Base-by-base conservation (phyloP, 345 rosid species). In the Trapa bicornis region DNA sequence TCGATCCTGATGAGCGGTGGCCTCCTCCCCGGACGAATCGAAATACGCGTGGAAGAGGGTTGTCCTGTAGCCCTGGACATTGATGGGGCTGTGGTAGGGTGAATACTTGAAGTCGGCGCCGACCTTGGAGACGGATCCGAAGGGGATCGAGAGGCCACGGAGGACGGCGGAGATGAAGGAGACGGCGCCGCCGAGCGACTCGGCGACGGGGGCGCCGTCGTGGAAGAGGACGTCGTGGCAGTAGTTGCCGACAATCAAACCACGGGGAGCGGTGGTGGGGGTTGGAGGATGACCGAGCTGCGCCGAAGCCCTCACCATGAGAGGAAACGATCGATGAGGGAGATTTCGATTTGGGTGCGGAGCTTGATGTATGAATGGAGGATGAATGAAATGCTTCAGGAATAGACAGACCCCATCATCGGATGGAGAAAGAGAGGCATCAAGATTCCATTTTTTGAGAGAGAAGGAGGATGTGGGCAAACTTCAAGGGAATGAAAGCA, bases 101-200 rank as follows among this genome's bases (percentile, higher is more conserved):
- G 48, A 45, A 13, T 45, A 45, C 48, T 45, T 45, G 48, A 45
- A 45, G 48, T 45, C 48, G 13, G 48, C 12, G 11, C 48, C 99
- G 16, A 89, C 97, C 78, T 89, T 87, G 33, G 99, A 79, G 73
- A 84, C 71, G 53, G 83, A 70, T 39, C 71, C 75, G 67, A 74
- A 87, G 15, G 86, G 70, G 66, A 91, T 71, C 1, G 90, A 83
- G 47, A 87, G 71, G 61, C 85, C 83, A 64, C 77, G 69, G 10
- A 94, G 77, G 65, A 89, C 95, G 73, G 80, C 76, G 66, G 89
- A 77, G 37, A 94, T 81, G 81, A 94, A 94, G 68, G 99, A 87
- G 79, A 87, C 85, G 65, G 92, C 97, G 75, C 99, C 97, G 72
- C 99, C 99, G 56, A 94, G 93, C 22, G 97, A 84, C 72, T 91